Conservation (phyloP, 2,329 filamentous ascomycete genomes). For the Penicillium sclerotiorum region DNA sequence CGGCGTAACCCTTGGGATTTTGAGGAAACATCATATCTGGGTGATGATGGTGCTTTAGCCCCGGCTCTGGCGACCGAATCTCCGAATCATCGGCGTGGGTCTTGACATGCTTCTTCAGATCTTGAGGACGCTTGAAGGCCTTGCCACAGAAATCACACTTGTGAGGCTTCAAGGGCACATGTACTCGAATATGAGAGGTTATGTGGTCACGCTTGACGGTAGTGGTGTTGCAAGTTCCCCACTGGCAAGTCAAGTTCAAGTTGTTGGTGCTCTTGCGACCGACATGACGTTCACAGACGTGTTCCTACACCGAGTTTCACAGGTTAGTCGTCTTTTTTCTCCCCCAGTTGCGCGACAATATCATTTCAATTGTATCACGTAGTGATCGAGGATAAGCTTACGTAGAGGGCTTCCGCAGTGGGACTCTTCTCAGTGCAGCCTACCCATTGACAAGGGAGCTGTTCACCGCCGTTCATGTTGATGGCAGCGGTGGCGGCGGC, state of each 20-base stretch:
- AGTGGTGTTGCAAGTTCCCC: constrained; percentile 93
- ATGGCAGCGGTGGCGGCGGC: constrained; percentile 43
- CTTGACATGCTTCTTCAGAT: constrained; percentile 99
- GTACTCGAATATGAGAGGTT: constrained; percentile 96
- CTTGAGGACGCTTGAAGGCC: constrained; percentile 97
- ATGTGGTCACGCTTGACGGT: constrained; percentile 99
- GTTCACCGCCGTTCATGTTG: constrained; percentile 40
- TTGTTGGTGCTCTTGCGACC: constrained; percentile 99
- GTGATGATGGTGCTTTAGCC: constrained; percentile 43
- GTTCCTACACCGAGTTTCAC: constrained; percentile 65
- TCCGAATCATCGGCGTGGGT: constrained; percentile 96
- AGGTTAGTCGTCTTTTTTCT: not conserved
- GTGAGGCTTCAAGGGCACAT: constrained; percentile 98
- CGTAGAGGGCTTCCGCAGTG: constrained; percentile 64
- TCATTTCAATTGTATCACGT: not conserved
- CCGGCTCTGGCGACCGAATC: constrained; percentile 65
- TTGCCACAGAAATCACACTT: constrained; percentile 99
- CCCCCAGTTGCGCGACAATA: too few relatives aligned
- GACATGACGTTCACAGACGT: constrained; percentile 97
- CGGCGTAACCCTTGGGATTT: constrained; percentile 41
- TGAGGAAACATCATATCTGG: constrained; percentile 45
- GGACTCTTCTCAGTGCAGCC: constrained; percentile 63
- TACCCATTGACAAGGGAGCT: constrained; percentile 62
- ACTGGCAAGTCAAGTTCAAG: constrained; percentile 93
- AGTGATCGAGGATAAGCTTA: constrained; percentile 39